phyloP scores from a whole-genome alignment of 768 basidiomycete species.

The Chiua virens region DNA sequence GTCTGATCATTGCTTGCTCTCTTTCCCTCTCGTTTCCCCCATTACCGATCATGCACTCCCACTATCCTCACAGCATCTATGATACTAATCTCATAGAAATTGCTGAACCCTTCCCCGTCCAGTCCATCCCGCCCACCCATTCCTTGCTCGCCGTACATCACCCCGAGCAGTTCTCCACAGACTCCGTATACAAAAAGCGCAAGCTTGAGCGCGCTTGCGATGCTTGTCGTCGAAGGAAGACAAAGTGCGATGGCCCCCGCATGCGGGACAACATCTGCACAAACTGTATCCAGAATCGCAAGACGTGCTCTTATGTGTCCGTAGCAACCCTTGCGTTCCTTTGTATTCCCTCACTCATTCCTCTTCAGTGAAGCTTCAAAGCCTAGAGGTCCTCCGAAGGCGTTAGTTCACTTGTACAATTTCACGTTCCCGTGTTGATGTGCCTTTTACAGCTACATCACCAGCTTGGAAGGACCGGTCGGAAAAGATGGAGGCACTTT shows the following conservation, averaged over 20 bases:
- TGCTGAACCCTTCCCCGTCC: slow-evolving; percentile 12
- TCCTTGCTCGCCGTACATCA: slow-evolving; percentile 16
- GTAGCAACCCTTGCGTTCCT: slow-evolving; percentile 20
- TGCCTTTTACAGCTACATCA: slow-evolving; percentile 47
- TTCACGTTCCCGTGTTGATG: neutral
- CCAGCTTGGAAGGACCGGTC: slow-evolving; percentile 57
- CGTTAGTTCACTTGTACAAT: slow-evolving; percentile 40
- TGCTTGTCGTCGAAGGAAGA: slow-evolving; percentile 56
- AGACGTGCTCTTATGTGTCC: slow-evolving; percentile 61
- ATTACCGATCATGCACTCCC: slow-evolving; percentile 24
- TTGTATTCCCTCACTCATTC: slow-evolving; percentile 1
- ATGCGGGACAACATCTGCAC: slow-evolving; percentile 53
- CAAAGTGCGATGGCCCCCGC: slow-evolving; percentile 59
- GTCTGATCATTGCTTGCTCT: no score
- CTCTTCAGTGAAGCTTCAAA: slow-evolving; percentile 56
- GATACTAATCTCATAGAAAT: slow-evolving; percentile 30
- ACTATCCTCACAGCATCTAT: slow-evolving; percentile 12
- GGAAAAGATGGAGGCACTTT: slow-evolving; percentile 53
- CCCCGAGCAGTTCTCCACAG: neutral
- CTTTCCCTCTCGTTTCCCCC: neutral
- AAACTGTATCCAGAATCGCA: slow-evolving; percentile 52
- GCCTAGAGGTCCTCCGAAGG: slow-evolving; percentile 67
- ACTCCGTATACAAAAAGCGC: slow-evolving; percentile 37
- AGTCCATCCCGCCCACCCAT: neutral
- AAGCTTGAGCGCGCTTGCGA: slow-evolving; percentile 61